A percentile compares a stretch with the other conserved stretches of the same genome.
Conservation (phyloP, 129 eudicot species). For the Centella asiatica region DNA sequence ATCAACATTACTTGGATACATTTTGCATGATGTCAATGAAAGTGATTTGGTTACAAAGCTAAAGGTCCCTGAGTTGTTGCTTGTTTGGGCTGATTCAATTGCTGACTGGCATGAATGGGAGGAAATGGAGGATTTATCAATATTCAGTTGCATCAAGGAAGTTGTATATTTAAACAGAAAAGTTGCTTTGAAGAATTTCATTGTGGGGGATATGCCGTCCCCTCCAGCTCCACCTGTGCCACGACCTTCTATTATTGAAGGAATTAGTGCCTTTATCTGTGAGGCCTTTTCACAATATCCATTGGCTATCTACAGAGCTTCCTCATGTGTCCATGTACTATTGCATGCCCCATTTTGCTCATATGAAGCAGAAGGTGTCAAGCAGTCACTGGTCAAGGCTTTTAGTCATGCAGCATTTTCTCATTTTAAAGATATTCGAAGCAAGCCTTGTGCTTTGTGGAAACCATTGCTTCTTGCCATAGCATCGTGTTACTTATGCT, state of each 20-base stretch:
- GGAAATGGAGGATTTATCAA: constrained; percentile 59
- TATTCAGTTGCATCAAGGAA: constrained; percentile 57
- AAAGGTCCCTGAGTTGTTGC: constrained; percentile 38
- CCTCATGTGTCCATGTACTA: constrained; percentile 47
- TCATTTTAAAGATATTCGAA: constrained; percentile 39
- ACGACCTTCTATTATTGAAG: constrained; percentile 43
- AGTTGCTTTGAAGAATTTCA: constrained; percentile 30
- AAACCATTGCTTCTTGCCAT: constrained; percentile 61
- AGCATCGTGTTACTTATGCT: constrained; percentile 52
- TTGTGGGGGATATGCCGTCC: constrained; percentile 25
- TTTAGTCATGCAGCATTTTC: constrained; percentile 50
- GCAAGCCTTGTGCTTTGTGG: constrained; percentile 57
- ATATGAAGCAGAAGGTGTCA: constrained; percentile 36
- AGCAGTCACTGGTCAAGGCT: constrained; percentile 32
- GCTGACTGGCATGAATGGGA: constrained; percentile 66
- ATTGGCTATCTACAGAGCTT: constrained; percentile 53
- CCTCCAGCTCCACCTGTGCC: constrained; percentile 36
- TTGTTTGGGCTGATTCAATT: constrained; percentile 50
- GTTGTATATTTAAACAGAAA: constrained; percentile 38
- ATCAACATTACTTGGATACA: constrained; percentile 59
- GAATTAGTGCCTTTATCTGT: constrained; percentile 41
- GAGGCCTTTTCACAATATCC: constrained; percentile 59
- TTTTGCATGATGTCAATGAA: constrained; percentile 33
- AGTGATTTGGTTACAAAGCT: constrained; percentile 27
- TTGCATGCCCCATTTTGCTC: constrained; percentile 35